Conservation (phyloP, 106 monocot genomes). For the Dioscorea dumetorum region DNA sequence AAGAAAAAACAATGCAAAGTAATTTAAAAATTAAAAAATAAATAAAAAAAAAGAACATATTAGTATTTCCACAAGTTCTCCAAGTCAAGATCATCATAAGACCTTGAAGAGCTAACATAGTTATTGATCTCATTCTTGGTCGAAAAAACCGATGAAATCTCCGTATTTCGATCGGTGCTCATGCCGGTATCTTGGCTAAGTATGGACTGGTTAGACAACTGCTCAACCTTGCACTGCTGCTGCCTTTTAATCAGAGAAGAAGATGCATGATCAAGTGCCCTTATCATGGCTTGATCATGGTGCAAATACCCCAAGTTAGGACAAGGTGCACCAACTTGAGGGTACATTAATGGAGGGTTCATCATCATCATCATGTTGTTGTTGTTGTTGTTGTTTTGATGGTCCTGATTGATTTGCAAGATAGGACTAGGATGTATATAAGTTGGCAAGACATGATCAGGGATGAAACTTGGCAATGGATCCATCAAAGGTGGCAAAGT, state of each 20-base stretch:
- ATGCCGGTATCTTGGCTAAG: constrained; percentile 65
- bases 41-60: background rate
- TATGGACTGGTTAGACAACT: constrained; percentile 44
- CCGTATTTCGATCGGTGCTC: constrained; percentile 54
- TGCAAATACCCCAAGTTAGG: constrained; percentile 3
- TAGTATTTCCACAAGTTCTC: constrained; percentile 48
- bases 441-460: no score
- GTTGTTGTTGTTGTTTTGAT: no score
- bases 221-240: constrained; percentile 48
- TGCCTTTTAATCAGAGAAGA: constrained; percentile 15
- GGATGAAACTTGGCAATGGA: no score
- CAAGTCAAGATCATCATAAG: constrained; percentile 13
- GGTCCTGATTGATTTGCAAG: no score
- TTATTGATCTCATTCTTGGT: constrained; percentile 3
- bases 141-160: constrained; percentile 47
- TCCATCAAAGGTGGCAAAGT: no score
- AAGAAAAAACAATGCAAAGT: no score
- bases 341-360: no score
- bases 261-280: background rate
- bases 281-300: constrained; percentile 5
- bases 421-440: no score
- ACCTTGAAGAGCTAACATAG: constrained; percentile 7
- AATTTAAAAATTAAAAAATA: no score
- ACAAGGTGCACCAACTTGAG: no score
- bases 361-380: no score